phyloP scores from a whole-genome alignment of 2,329 filamentous ascomycete species.

The Ophiostoma tasmaniense region DNA sequence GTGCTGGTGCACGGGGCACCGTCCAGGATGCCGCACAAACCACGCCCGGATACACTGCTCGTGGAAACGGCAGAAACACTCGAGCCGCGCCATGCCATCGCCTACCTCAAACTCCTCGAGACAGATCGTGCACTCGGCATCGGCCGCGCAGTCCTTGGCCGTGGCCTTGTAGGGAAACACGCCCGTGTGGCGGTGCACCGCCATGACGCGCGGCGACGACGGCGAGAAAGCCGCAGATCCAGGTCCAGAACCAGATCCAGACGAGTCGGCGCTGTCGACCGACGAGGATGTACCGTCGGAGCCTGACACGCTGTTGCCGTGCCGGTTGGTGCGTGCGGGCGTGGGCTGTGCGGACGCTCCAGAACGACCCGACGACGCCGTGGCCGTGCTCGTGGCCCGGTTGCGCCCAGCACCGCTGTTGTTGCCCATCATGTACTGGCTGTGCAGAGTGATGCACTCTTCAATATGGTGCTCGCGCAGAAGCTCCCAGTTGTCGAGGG shows the following conservation, averaged over 20 bases:
- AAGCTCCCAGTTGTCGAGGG: slow-evolving; percentile 44
- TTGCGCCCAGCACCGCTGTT: not conserved
- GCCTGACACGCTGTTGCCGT: not conserved
- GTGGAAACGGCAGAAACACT: slow-evolving; percentile 60
- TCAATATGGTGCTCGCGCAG: slow-evolving; percentile 52
- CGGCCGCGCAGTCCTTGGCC: slow-evolving; percentile 60
- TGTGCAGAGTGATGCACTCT: slow-evolving; percentile 48
- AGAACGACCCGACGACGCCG: not conserved
- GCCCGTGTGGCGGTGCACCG: slow-evolving; percentile 42
- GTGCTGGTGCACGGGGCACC: slow-evolving; percentile 59
- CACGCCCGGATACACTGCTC: slow-evolving; percentile 51
- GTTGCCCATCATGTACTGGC: slow-evolving; percentile 34
- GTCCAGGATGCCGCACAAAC: slow-evolving; percentile 54
- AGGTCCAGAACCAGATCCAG: not conserved
- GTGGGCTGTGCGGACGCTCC: not conserved
- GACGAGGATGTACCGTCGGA: not conserved
- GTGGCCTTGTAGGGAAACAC: slow-evolving; percentile 58
- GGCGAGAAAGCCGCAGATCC: not conserved
- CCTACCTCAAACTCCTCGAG: slow-evolving; percentile 58
- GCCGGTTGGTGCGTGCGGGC: not conserved
- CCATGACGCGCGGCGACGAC: not conserved
- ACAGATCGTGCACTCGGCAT: slow-evolving; percentile 60
- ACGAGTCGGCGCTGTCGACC: not conserved
- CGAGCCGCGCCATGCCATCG: slow-evolving; percentile 54
- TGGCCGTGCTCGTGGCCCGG: not conserved